Base-by-base conservation (phyloP, 768 basidiomycete genomes). In the Mycena indigotica region DNA sequence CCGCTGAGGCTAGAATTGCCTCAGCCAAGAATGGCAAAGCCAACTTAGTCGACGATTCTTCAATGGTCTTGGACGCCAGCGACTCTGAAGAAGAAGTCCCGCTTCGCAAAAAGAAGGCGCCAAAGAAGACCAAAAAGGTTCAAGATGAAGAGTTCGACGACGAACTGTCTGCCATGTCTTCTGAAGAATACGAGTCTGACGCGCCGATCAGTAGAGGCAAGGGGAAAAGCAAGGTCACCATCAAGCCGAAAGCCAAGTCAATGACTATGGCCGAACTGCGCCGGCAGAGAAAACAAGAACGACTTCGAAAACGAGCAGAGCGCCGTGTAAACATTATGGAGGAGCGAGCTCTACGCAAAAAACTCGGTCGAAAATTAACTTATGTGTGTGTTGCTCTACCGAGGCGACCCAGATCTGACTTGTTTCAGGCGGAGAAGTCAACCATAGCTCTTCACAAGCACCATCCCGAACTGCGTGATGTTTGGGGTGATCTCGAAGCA, bases 401-500 rank as follows among this genome's bases (percentile, higher is more conserved):
- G 41, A 15, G n/a, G 6, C 41, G 38, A 4, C 26, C 4, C 58
- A n/a, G n/a, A 29, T 2, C 54, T 63, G 23, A 32, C n/a, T 58
- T 12, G n/a, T n/a, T 50, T 3, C 51, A 94, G 90, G 84, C 89
- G 5, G 91, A 93, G 71, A 90, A 81, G 66, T 77, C 83, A 1
- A 79, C 84, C 4, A 65, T 91, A 35, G 81, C 84, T 15, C 70
- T 94, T 28, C 76, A 80, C 24, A 81, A 74, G 65, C 77, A 89
- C 67, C 95, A 96, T 68, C 86, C 89, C 1, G 93, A 96, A 66
- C 81, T 97, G 29, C 75, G 71, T 55, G 81, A 88, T 70, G 87
- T 93, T 32, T 98, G 96, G 95, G 93, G 93, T 24, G 88, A 98
- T 66, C 71, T 97, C 6, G 83, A 89, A 67, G 75, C 79, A 23